Evolutionary conservation across 2,329 filamentous ascomycete genomes (phyloP), one percentile per base, ranked within the genome.

Genomic region (Coniosporium tulheliwenetii): DNA sequence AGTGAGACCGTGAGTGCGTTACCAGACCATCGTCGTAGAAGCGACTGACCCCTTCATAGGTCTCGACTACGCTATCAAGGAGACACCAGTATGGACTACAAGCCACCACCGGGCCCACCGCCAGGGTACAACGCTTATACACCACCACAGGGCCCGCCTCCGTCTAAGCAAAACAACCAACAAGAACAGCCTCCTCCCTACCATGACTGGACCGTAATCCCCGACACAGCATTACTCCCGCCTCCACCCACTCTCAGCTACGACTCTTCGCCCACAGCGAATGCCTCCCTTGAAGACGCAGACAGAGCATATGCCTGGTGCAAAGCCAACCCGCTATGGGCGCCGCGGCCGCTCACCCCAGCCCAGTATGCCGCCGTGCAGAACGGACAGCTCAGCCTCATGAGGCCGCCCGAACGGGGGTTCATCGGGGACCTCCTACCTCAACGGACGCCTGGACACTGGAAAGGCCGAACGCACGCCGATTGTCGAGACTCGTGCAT

Each of bases 171-270:
- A 42, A 48, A 34, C 33, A 30, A 10, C 35, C 43, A 40, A 16
- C 29, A 51, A 43, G 54, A 52, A 42, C 51, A 60, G 16, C 71
- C 72, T 10, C 72, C 72, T 13, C 67, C 71, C 19, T 75, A 75
- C 48, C 80, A 85, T 54, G 75, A 82, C 59, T 86, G 82, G 82
- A 68, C 70, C 5, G 72, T 77, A 2, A 79, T 85, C 1, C 80
- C 81, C 0, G 81, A 86, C 56, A 85, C 75, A 1, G 67, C 79
- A 1, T 67, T 82, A 8, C 73, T 86, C 36, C 81, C 81, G 1
- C 81, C 81, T 0, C 82, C 82, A 1, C 82, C 82, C 0, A 71
- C 72, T 29, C 69, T 85, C 41, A 73, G 73, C 38, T 75, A 76
- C 51, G 75, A 82, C 44, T 62, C 58, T 30, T 85, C 80, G 10